Evolutionary conservation across 1,284 basidiomycete species (phyloP).

Genomic region (Cystobasidium pallidum): DNA sequence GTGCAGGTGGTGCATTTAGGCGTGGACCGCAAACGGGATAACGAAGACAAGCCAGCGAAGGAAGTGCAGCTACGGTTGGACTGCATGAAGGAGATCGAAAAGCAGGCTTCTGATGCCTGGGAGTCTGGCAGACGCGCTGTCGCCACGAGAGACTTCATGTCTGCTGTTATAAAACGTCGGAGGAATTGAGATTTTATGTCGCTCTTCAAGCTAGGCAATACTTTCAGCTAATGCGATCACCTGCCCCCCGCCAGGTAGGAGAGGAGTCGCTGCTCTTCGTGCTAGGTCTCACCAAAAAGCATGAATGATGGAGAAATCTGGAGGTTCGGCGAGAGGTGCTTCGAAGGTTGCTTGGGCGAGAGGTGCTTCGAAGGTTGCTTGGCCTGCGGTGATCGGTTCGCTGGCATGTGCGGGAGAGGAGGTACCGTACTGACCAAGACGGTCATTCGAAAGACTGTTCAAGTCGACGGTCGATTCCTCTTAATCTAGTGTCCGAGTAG

Average conservation of each 20-base stretch:
- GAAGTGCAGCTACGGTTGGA: slow-evolving; percentile 53
- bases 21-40: slow-evolving; percentile 58
- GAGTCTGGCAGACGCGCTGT: slow-evolving; percentile 59
- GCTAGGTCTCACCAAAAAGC: not conserved
- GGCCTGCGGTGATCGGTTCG: not conserved
- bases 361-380: not conserved
- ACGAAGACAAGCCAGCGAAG: slow-evolving; percentile 56
- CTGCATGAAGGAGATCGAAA: slow-evolving; percentile 68
- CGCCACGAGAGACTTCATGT: slow-evolving; percentile 71
- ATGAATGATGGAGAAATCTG: not conserved
- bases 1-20: slow-evolving; percentile 57
- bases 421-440: no score
- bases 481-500: no score
- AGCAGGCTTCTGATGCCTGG: slow-evolving; percentile 68
- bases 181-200: slow-evolving; percentile 4
- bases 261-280: not conserved
- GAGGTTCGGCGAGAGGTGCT: not conserved
- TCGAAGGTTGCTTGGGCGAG: not conserved
- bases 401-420: not conserved
- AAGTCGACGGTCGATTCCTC: not conserved
- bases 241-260: not conserved
- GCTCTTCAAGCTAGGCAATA: not conserved
- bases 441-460: no score
- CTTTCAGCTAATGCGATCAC: not conserved
- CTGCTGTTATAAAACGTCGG: slow-evolving; percentile 59